Base-by-base conservation (phyloP, 306 rosid species). In the Oxytropis ochrocephala region DNA sequence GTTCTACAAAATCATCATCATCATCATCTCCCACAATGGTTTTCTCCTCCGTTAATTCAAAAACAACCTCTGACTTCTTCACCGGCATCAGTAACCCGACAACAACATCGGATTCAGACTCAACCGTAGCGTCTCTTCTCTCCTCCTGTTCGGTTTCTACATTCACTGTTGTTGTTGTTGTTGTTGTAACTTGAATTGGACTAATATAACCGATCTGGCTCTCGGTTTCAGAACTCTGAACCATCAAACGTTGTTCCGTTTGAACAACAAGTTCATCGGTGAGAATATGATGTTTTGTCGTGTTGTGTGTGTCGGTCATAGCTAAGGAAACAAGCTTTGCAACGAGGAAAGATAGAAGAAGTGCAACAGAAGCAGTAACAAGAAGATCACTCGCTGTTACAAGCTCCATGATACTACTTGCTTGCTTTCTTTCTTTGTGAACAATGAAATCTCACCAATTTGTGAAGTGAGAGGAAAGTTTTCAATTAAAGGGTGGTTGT, bases 251-350 rank as follows among this genome's bases (percentile, higher is more conserved):
- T 9, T 35, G 75, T 38, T 75, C 79, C n/a, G 4, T 29, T 21
- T 27, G 36, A 32, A 14, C 39, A 9, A 55, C 35, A 33, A 64
- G 80, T 33, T 79, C 71, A 41, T 60, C 59, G n/a, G 7, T 59
- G 3, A 10, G 59, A 2, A 10, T 19, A 35, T 13, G 32, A 52
- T 13, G 27, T 8, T 29, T 58, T 7, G 55, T 33, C n/a, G 60
- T 38, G 35, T 77, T 16, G 10, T 47, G 70, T 5, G 59, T 61
- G 30, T 46, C 74, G 63, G 78, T 71, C 59, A 79, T 27, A 39
- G 84, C 87, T 13, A 75, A 27, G 65, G 87, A 79, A 21, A 88
- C 75, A 50, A 89, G 87, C 60, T 87, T 87, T 8, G 85, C 83
- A 8, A 87, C 81, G 14, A 89, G 48, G 76, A 83, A 56, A 8